A percentile compares a stretch with the other conserved stretches of the same genome.
These are phyloP conservation scores for Eremochloa ophiuroides DNA, from an alignment of 176 grass and related monocot genomes.

Conservation along the genomic window DNA sequence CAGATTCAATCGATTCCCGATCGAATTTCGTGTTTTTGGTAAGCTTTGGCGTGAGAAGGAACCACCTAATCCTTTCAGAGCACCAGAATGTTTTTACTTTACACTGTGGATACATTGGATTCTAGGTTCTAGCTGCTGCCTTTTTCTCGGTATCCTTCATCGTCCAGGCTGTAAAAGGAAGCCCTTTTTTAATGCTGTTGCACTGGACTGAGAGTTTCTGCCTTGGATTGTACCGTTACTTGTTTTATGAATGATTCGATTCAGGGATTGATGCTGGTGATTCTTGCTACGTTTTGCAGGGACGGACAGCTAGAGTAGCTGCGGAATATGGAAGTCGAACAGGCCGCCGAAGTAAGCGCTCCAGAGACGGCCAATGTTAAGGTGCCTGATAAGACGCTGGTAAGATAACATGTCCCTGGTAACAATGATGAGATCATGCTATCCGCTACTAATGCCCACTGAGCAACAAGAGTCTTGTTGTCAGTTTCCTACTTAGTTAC, in stretches of 20 bases:
- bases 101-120: not conserved
- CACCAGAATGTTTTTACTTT: constrained; percentile 17
- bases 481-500: not conserved
- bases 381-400: not conserved
- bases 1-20: not conserved
- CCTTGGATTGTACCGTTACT: not conserved
- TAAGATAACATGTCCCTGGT: constrained; percentile 11
- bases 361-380: constrained; percentile 24
- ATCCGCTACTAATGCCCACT: not conserved
- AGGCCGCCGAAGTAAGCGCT: not conserved
- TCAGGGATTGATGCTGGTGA: not conserved
- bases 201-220: not conserved
- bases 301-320: not conserved
- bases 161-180: constrained; percentile 34
- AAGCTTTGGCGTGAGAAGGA: not conserved
- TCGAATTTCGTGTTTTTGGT: constrained; percentile 1
- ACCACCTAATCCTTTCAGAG: not conserved
- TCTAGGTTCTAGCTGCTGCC: not conserved
- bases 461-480: not conserved
- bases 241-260: not conserved
- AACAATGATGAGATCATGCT: not conserved
- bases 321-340: constrained; percentile 38
- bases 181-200: constrained; percentile 11
- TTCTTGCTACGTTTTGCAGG: constrained; percentile 28
- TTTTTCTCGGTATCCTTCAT: constrained; percentile 17